These are phyloP conservation scores for Flaveria trinervia DNA, from an alignment of 129 eudicot species.

Conservation along the genomic window DNA sequence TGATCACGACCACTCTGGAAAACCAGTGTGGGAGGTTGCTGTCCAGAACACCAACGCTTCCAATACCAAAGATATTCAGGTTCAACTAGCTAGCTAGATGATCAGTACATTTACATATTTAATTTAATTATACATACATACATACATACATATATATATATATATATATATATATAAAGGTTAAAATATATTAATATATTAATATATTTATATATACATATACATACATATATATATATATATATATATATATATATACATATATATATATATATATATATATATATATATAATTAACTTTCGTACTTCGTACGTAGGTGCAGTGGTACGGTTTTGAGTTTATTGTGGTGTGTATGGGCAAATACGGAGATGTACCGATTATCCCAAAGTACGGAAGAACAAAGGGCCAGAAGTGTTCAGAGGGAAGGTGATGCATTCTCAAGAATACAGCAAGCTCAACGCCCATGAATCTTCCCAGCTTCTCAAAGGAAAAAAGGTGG, in stretches of 20 bases:
- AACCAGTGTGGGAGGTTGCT: constrained; percentile 88
- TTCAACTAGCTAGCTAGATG: too few species aligned
- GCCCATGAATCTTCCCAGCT: constrained; percentile 46
- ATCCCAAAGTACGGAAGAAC: constrained; percentile 58
- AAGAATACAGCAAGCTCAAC: constrained; percentile 78
- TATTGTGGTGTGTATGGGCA: constrained; percentile 86
- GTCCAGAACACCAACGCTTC: constrained; percentile 41
- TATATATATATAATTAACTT: too few species aligned
- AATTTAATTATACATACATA: too few species aligned
- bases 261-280: too few species aligned
- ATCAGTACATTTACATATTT: too few species aligned
- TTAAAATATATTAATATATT: too few species aligned
- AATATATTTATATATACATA: neutral
- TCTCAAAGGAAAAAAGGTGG: constrained; percentile 79
- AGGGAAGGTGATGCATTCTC: constrained; percentile 83
- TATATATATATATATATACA: neutral
- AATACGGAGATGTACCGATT: constrained; percentile 81
- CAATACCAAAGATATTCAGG: too few species aligned
- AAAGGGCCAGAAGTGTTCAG: constrained; percentile 82
- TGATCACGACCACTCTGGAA: constrained; percentile 9
- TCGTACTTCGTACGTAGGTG: neutral
- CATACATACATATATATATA: neutral
- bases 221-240: too few species aligned
- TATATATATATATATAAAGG: neutral
- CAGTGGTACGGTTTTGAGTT: constrained; percentile 91